Percentiles rank a stretch among this genome's conserved stretches.
phyloP scores from a whole-genome alignment of 805 yeast species.

The Sugiyamaella valdiviana region DNA sequence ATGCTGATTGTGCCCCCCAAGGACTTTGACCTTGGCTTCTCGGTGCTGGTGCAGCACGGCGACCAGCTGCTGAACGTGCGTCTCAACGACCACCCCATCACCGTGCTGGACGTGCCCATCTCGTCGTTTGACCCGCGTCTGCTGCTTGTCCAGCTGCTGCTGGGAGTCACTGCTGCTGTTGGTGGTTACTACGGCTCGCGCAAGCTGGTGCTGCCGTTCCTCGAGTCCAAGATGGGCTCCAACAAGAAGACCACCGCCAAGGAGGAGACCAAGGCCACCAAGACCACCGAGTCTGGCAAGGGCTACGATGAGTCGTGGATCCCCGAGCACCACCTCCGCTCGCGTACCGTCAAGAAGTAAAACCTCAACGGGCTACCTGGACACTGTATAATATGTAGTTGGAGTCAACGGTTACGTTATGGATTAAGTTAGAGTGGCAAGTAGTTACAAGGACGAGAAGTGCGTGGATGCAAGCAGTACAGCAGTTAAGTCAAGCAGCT shows the following conservation, averaged over 20 bases:
- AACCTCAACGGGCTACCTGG: too few relatives aligned
- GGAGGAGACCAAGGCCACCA: conserved; percentile 16
- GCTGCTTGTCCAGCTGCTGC: conserved; percentile 51
- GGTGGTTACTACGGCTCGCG: conserved; percentile 37
- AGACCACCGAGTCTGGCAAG: conserved; percentile 23
- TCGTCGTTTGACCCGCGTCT: conserved; percentile 71
- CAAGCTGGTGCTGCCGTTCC: conserved; percentile 12
- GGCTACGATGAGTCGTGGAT: conserved; percentile 39
- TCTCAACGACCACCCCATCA: conserved; percentile 30
- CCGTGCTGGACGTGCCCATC: conserved; percentile 57
- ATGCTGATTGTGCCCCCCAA: conserved; percentile 53
- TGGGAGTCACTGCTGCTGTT: conserved; percentile 44
- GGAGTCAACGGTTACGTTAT: too few relatives aligned
- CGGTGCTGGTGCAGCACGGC: conserved; percentile 19
- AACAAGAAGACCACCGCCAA: conserved; percentile 14
- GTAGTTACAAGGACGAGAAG: too few relatives aligned
- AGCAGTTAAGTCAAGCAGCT: too few relatives aligned
- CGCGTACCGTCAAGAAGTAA: neutral
- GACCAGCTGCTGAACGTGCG: conserved; percentile 19
- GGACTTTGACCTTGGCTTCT: conserved; percentile 44
- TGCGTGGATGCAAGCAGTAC: too few relatives aligned
- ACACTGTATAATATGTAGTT: too few relatives aligned
- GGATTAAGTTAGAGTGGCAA: too few relatives aligned
- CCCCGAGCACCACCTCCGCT: conserved; percentile 38
- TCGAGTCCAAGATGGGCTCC: conserved; percentile 13